Percentiles rank a stretch among this genome's conserved stretches.
phyloP scores from a whole-genome alignment of 345 rosid species.

The Triadica sebifera region DNA sequence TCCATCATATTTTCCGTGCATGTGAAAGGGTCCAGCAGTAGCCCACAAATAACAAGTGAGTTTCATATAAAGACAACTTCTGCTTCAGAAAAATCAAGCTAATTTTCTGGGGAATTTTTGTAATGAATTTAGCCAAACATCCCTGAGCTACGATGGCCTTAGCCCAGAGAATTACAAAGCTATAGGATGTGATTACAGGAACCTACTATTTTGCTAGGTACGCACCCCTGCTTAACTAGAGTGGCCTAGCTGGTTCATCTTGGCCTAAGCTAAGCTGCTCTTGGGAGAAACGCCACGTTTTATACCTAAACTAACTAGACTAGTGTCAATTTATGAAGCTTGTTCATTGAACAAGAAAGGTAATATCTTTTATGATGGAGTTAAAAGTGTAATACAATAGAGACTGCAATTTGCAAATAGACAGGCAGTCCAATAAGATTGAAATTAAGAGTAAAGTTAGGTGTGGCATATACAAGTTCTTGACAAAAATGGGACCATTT shows the following conservation, averaged over 20 bases:
- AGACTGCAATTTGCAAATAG: background rate
- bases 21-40: background rate
- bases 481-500: conserved; percentile 10
- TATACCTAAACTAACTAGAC: background rate
- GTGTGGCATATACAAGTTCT: conserved; percentile 5
- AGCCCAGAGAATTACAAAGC: background rate
- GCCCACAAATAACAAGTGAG: background rate
- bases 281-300: background rate
- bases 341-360: background rate
- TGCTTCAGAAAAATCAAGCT: too few species aligned
- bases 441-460: conserved; percentile 15
- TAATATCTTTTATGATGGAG: background rate
- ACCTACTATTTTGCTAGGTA: background rate
- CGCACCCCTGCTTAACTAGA: background rate
- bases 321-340: background rate
- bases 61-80: background rate
- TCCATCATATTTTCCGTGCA: background rate
- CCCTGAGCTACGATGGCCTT: background rate
- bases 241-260: background rate
- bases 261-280: background rate
- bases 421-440: conserved; percentile 15
- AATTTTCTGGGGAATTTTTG: background rate
- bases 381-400: background rate
- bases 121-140: background rate
- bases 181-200: background rate